Base-by-base conservation (phyloP, 345 rosid genomes). In the Ceriops tagal region DNA sequence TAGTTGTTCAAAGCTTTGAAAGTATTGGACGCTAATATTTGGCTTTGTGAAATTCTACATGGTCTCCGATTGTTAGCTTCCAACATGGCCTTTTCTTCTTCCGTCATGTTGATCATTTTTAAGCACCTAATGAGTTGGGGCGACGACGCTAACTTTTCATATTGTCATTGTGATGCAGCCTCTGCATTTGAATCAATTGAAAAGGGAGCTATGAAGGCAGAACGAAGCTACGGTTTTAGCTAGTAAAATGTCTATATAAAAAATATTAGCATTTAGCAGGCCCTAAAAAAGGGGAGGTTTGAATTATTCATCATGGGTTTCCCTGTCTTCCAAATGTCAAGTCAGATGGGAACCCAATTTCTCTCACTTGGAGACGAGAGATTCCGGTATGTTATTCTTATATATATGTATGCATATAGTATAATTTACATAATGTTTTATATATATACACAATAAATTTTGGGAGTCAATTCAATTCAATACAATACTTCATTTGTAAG, bases 171-270 rank as follows among this genome's bases (percentile, higher is more conserved):
- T 79, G 75, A 68, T 66, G 75, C 89, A 88, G 89, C 79, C 85
- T 46, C 74, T 87, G 83, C 91, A 78, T 62, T 79, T 87, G n/a
- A 87, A 78, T 79, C 89, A 81, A 64, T 74, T 82, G 82, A 69
- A 75, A 59, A 75, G 63, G 73, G 69, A 74, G 64, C 78, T 77
- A 55, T 88, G 81, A 87, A 83, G 83, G 76, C 61, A 6, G 75
- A 75, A 73, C 64, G 82, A 80, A 53, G 71, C 68, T 74, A 31
- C 6, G 66, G 0, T 47, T 8, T 53, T 63, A 67, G 68, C 76
- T 62, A 46, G 75, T 80, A 74, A 74, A 21, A 3, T 68, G 83
- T 83, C 68, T 62, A 86, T 77, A 81, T 67, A 3, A 43, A 43
- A 77, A 58, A 47, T 37, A 69, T 64, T 68, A 82, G 83, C 75